Base-by-base conservation (phyloP, 2,329 filamentous ascomycete genomes). In the Atkinsonella texensis region DNA sequence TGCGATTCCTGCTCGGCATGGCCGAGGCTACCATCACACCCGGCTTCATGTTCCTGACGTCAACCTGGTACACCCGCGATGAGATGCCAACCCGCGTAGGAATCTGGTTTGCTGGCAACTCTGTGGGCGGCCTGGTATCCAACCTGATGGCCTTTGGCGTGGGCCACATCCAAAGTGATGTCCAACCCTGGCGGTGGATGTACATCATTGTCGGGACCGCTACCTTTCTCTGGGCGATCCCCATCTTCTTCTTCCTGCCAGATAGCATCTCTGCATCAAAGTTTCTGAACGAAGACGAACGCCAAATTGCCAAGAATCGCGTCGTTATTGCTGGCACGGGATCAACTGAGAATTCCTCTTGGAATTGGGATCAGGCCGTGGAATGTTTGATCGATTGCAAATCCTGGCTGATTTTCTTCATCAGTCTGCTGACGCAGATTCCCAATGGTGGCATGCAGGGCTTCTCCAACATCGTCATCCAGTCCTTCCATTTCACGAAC, bases 391-490 rank as follows among this genome's bases (percentile, higher is more conserved):
- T 68, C 10, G 80, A 81, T 56, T 77, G 76, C 3, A 81, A 83
- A 61, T 79, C 77, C 0, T 83, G 77, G 78, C 65, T 82, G 46
- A 70, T 83, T 45, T 71, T 79, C 52, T 67, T 65, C 2, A 71
- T 83, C 20, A 70, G 74, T 20, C 54, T 82, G 4, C 62, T 76
- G 2, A 75, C 71, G 2, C 75, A 79, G 62, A 81, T 83, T 23
- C 79, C 80, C 41, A 84, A 83, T 54, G 79, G 79, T 33, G 80
- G 80, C 23, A 79, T 77, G 0, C 74, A 78, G 57, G 77, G 73
- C 57, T 81, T 82, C 47, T 74, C 74, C 41, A 81, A 79, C 58
- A 70, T 80, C 38, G 74, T 80, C 50, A 70, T 80, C 59, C 69
- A 66, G 45, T 77, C 74, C 4, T 80, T 81, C 48, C 74, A 75